phyloP scores from a whole-genome alignment of 163 green algal genomes.

The Chloroidium sp. region DNA sequence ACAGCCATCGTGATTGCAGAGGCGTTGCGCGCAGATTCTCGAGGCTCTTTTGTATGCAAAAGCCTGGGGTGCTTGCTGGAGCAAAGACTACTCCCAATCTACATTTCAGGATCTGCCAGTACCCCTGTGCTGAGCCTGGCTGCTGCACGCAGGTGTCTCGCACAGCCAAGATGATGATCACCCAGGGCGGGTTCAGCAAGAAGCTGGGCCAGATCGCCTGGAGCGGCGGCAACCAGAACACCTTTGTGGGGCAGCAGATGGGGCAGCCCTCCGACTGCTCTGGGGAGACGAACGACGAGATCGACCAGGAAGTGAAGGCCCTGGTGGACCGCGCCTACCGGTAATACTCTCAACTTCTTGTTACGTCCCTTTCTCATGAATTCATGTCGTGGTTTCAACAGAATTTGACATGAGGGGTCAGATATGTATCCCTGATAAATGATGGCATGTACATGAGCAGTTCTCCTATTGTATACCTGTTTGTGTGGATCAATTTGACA shows the following conservation, averaged over 20 bases:
- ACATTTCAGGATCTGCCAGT: background rate
- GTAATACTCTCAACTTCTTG: conserved; percentile 2
- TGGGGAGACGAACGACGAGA: conserved; percentile 75
- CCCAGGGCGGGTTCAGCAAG: conserved; percentile 90
- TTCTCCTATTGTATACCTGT: too few relatives aligned
- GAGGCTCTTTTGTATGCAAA: too few relatives aligned
- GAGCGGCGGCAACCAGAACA: conserved; percentile 49
- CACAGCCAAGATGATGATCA: conserved; percentile 93
- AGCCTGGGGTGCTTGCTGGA: too few relatives aligned
- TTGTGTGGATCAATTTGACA: too few relatives aligned
- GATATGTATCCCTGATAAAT: too few relatives aligned
- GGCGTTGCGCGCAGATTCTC: too few relatives aligned
- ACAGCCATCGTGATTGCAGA: too few relatives aligned
- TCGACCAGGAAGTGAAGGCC: conserved; percentile 89
- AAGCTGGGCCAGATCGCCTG: conserved; percentile 92
- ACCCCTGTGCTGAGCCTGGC: background rate
- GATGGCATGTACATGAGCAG: too few relatives aligned
- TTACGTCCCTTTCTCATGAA: background rate
- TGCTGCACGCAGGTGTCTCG: conserved; percentile 68
- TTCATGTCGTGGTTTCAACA: background rate
- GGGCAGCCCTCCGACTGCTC: conserved; percentile 75
- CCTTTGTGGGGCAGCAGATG: conserved; percentile 81
- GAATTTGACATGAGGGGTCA: background rate
- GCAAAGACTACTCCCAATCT: too few relatives aligned
- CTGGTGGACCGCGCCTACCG: conserved; percentile 92